phyloP scores from a whole-genome alignment of 1,139 yeast genomes.

The Entelexis sorbosivorans region DNA sequence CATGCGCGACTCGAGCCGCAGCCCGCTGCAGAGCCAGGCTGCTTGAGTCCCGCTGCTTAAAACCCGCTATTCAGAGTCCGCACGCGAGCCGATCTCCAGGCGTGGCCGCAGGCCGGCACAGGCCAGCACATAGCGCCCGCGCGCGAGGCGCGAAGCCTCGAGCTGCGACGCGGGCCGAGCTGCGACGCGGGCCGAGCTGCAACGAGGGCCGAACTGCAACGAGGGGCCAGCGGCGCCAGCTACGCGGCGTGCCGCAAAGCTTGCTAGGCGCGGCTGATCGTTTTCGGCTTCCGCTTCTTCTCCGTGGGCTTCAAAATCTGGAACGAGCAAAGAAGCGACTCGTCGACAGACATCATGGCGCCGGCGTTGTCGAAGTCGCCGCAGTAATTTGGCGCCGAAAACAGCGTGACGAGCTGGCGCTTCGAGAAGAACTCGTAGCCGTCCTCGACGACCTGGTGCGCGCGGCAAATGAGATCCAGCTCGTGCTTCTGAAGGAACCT shows the following conservation, averaged over 20 bases:
- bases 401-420: slow-evolving; percentile 88
- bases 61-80: not conserved
- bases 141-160: no score
- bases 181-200: no score
- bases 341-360: slow-evolving; percentile 98
- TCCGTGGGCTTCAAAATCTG: slow-evolving; percentile 97
- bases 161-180: no score
- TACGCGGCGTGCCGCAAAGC: no score
- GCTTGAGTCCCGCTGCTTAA: not conserved
- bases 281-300: slow-evolving; percentile 57
- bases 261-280: slow-evolving; percentile 9
- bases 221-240: no score
- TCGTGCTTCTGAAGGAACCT: slow-evolving; percentile 91
- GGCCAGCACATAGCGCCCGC: no score
- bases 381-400: slow-evolving; percentile 95
- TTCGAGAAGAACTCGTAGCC: slow-evolving; percentile 95
- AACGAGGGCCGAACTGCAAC: no score
- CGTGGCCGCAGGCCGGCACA: no score
- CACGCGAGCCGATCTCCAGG: no score
- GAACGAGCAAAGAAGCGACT: slow-evolving; percentile 88
- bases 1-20: no score
- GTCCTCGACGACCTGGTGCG: slow-evolving; percentile 97
- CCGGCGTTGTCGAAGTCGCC: slow-evolving; percentile 99
- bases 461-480: slow-evolving; percentile 94
- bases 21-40: no score